These are phyloP conservation scores for Populus hybrid DNA, from an alignment of 441 rosid species.

Conservation along the genomic window DNA sequence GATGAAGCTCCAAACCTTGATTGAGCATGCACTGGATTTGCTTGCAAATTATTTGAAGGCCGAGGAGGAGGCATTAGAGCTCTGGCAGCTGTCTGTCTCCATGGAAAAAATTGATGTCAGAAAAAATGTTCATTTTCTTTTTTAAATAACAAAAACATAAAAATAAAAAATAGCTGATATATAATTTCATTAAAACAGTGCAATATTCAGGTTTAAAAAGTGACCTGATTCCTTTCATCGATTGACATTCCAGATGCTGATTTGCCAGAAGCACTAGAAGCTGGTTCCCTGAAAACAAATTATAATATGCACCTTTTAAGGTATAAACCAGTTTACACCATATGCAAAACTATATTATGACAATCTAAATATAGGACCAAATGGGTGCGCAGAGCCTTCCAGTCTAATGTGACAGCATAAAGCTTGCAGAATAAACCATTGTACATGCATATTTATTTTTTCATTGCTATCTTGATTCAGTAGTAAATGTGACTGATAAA, in stretches of 20 bases:
- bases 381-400: not conserved
- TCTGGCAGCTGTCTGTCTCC: slow-evolving; percentile 77
- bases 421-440: not conserved
- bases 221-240: slow-evolving; percentile 89
- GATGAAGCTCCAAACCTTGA: slow-evolving; percentile 73
- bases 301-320: not conserved
- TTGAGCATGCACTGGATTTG: slow-evolving; percentile 32
- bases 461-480: not conserved
- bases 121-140: not conserved
- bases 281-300: slow-evolving; percentile 63
- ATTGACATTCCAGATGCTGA: slow-evolving; percentile 91
- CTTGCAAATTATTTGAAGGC: slow-evolving; percentile 43
- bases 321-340: not conserved
- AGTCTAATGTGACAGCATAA: not conserved
- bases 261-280: slow-evolving; percentile 87
- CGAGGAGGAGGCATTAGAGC: slow-evolving; percentile 94
- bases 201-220: slow-evolving; percentile 13
- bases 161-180: not conserved
- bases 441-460: not conserved
- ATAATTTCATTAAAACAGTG: not conserved
- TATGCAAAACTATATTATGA: not conserved
- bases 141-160: too few species aligned
- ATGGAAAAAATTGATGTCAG: slow-evolving; percentile 16
- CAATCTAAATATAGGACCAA: not conserved
- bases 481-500: not conserved